Conservation (phyloP, 2,329 filamentous ascomycete genomes). For the Arachnomyces sp. region DNA sequence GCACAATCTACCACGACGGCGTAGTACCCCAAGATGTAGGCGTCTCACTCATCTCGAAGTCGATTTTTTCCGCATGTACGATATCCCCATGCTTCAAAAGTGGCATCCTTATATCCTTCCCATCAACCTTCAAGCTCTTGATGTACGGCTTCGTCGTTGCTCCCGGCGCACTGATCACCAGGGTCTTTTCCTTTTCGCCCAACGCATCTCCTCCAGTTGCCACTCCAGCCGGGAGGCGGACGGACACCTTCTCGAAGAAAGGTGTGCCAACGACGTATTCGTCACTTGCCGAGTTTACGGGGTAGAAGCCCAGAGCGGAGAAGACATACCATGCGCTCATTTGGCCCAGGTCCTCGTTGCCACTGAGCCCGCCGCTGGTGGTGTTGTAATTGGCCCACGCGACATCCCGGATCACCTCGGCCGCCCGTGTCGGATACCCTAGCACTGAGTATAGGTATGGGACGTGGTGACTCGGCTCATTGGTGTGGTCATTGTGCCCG, state of each 20-base stretch:
- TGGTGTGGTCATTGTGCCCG: conserved; percentile 42
- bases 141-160: conserved; percentile 37
- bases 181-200: conserved; percentile 13
- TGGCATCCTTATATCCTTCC: conserved; percentile 24
- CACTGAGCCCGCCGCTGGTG: conserved; percentile 39
- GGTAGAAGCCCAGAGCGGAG: conserved; percentile 42
- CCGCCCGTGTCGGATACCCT: conserved; percentile 33
- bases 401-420: conserved; percentile 32
- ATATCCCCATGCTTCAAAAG: conserved; percentile 36
- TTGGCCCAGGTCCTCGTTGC: conserved; percentile 45
- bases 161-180: conserved; percentile 37
- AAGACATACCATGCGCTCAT: conserved; percentile 47
- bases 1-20: no score
- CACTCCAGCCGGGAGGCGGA: conserved; percentile 30
- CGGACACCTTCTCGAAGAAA: conserved; percentile 39
- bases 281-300: conserved; percentile 38
- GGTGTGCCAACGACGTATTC: conserved; percentile 42
- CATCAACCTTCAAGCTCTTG: conserved; percentile 36
- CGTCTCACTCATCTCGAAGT: conserved; percentile 40
- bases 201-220: conserved; percentile 19
- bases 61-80: conserved; percentile 32
- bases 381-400: conserved; percentile 40
- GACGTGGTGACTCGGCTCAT: conserved; percentile 43
- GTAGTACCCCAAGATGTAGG: conserved; percentile 27
- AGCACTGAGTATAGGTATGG: conserved; percentile 41